Base-by-base conservation (phyloP, 352 stramenopile genomes). In the Phytophthora crassamura region DNA sequence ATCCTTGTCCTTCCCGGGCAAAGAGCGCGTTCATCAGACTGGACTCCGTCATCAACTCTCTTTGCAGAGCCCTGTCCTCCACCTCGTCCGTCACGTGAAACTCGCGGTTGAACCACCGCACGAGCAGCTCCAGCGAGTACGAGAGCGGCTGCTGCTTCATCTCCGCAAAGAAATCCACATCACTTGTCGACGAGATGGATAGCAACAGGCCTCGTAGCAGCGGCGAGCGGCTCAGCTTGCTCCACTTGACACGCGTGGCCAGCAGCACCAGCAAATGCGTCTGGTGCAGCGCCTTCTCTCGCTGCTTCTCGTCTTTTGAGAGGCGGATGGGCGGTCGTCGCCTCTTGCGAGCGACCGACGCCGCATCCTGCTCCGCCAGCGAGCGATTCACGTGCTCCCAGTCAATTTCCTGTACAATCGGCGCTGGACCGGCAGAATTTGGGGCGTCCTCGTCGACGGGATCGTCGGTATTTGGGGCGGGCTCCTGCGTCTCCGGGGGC, bases 381-480 rank as follows among this genome's bases (percentile, higher is more conserved):
- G 76, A 82, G 5, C 49, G 72, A 66, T 91, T 93, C 20, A 94
- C 67, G 20, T 90, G 69, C 1, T 80, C 77, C 85, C 85, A 94
- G 65, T 95, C 77, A 28, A 93, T 75, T 25, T 74, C 43, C 16
- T 76, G 74, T 16, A 88, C 50, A 43, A 84, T 68, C 8, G 43
- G 20, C 36, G 43, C n/a, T n/a, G 57, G 49, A 43, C 67, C 60
- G 4, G 16, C 7, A 8, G 61, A 39, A 32, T 56, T 32, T 2
- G 66, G 56, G 16, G 64, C n/a, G 7, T 47, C 48, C 20, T 61
- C 49, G 15, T 59, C 39, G 3, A 15, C 16, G 28, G 30, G 9
- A 54, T 38, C 41, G n/a, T 71, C 58, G 45, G 35, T 15, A 16
- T 67, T 58, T 53, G 35, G 20, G 11, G 22, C 15, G 7, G 53